Evolutionary conservation across 306 rosid species (phyloP).

Genomic region (Macrotyloma uniflorum): DNA sequence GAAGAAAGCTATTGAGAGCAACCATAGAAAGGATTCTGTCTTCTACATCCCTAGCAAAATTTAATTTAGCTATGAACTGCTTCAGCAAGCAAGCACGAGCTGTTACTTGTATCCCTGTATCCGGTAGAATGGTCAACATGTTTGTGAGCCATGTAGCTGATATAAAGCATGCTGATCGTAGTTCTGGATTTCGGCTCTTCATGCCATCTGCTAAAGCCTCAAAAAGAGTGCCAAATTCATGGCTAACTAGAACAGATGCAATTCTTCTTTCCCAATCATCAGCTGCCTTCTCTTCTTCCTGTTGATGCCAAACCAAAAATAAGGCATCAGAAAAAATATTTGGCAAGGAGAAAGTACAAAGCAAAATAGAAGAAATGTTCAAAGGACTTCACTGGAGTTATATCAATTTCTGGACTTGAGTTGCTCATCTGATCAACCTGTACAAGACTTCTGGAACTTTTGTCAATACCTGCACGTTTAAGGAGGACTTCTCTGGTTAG

Average conservation of each 20-base stretch:
- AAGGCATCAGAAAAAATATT: constrained; percentile 13
- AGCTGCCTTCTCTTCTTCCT: constrained; percentile 85
- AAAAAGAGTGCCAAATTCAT: constrained; percentile 84
- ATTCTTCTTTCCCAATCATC: constrained; percentile 88
- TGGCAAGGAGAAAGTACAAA: constrained; percentile 30
- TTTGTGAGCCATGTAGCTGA: constrained; percentile 85
- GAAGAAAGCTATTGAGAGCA: constrained; percentile 74
- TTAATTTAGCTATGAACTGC: constrained; percentile 68
- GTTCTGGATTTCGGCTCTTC: constrained; percentile 64
- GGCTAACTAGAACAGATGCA: constrained; percentile 76
- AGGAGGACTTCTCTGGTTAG: constrained; percentile 73
- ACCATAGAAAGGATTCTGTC: constrained; percentile 85
- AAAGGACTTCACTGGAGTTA: constrained; percentile 53
- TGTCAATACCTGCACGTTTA: constrained; percentile 69
- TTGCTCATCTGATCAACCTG: constrained; percentile 55
- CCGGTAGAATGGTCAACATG: constrained; percentile 83
- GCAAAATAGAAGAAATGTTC: constrained; percentile 19
- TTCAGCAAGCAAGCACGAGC: constrained; percentile 81
- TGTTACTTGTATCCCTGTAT: constrained; percentile 79
- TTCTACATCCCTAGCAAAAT: constrained; percentile 61
- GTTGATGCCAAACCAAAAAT: constrained; percentile 34
- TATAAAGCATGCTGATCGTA: constrained; percentile 69
- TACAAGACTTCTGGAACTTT: constrained; percentile 48
- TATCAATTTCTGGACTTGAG: constrained; percentile 50
- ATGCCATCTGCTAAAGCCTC: constrained; percentile 91